Percentiles rank a stretch among this genome's conserved stretches.
Conservation (phyloP, 495 filamentous ascomycete genomes). For the Sphaerosporella brunnea region DNA sequence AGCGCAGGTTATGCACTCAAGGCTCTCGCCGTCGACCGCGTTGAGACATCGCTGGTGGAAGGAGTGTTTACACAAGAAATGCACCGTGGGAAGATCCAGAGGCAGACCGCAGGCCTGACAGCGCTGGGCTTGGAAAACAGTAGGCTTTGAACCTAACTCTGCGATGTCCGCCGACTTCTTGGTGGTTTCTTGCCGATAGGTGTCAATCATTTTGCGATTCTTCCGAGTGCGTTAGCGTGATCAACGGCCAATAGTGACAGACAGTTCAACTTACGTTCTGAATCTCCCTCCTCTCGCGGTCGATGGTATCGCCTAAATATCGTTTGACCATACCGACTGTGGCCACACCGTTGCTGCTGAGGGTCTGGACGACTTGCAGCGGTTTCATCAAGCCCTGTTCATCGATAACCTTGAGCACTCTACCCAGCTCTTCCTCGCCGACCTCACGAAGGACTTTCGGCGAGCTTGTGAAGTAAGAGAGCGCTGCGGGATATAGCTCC, state of each 20-base stretch:
- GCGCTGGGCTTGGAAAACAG: constrained; percentile 74
- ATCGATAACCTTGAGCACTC: constrained; percentile 70
- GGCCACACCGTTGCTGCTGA: constrained; percentile 68
- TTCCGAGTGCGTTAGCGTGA: constrained; percentile 26
- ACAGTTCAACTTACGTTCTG: constrained; percentile 36
- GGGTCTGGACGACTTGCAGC: constrained; percentile 85
- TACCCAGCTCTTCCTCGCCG: constrained; percentile 61
- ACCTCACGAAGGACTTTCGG: constrained; percentile 68
- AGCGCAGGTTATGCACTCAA: constrained; percentile 72
- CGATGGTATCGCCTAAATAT: constrained; percentile 76
- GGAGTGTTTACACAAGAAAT: constrained; percentile 90
- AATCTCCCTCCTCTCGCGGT: constrained; percentile 73
- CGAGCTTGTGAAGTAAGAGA: constrained; percentile 84
- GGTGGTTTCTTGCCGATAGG: constrained; percentile 73
- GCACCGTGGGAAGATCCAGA: constrained; percentile 73
- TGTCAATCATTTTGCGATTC: constrained; percentile 66
- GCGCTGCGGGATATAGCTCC: constrained; percentile 76
- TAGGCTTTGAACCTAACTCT: constrained; percentile 57
- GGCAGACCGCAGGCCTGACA: constrained; percentile 59
- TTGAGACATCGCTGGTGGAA: constrained; percentile 59
- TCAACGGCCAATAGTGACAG: background rate
- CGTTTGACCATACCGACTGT: constrained; percentile 95
- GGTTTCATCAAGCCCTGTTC: constrained; percentile 86
- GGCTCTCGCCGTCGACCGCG: constrained; percentile 40
- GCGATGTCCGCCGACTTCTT: constrained; percentile 58